phyloP scores from a whole-genome alignment of 345 rosid genomes.

The Pseudoturritis turrita region DNA sequence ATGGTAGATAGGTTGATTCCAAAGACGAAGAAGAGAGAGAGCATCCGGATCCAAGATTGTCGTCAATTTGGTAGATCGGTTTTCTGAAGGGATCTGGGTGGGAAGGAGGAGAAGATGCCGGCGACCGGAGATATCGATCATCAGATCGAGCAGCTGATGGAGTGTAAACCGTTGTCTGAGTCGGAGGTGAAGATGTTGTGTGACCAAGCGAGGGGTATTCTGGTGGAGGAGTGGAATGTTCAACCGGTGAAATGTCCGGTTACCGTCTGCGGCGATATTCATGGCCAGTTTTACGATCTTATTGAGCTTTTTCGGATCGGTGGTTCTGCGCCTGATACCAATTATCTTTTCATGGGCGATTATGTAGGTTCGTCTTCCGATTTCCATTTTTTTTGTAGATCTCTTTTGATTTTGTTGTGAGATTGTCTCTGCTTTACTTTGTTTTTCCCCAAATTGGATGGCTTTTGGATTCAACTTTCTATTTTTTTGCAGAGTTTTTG shows the following conservation, averaged over 20 bases:
- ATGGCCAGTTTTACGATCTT: constrained; percentile 93
- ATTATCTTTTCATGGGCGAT: constrained; percentile 96
- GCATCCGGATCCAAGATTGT: constrained; percentile 11
- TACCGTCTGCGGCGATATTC: constrained; percentile 94
- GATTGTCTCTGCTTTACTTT: too few species aligned
- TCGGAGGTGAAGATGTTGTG: constrained; percentile 86
- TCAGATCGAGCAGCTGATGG: constrained; percentile 94
- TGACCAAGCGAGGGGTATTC: constrained; percentile 87
- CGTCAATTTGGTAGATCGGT: constrained; percentile 8
- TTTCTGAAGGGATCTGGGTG: background rate
- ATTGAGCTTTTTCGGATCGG: constrained; percentile 87
- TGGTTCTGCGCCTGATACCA: constrained; percentile 87
- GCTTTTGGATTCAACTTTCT: background rate
- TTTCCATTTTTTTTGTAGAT: background rate
- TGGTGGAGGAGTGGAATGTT: constrained; percentile 98
- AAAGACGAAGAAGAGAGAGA: background rate
- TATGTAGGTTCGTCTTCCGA: constrained; percentile 64
- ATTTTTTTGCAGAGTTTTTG: background rate
- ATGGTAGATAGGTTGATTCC: constrained; percentile 30
- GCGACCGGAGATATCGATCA: constrained; percentile 88
- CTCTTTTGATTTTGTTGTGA: background rate
- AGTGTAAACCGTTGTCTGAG: constrained; percentile 82
- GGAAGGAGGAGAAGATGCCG: constrained; percentile 48
- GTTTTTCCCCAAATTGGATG: background rate
- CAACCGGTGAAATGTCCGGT: constrained; percentile 99